phyloP scores from a whole-genome alignment of 1,284 basidiomycete species.

The Coniferiporia weirii region DNA sequence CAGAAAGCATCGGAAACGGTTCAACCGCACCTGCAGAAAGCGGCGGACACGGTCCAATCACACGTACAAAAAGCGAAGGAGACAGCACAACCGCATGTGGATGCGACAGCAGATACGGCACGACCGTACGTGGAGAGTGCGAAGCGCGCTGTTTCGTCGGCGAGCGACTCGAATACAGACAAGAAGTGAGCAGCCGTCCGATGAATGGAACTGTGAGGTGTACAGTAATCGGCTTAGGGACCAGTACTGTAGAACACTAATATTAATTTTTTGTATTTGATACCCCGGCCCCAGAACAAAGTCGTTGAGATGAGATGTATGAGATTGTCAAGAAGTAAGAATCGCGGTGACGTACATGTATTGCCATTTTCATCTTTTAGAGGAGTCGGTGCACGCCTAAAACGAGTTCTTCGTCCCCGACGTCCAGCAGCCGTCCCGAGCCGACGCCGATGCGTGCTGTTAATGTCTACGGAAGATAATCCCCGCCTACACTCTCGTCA shows the following conservation, averaged over 20 bases:
- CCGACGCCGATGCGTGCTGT: neutral
- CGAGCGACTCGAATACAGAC: neutral
- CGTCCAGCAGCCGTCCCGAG: neutral
- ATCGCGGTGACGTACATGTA: neutral
- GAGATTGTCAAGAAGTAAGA: neutral
- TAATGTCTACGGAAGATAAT: conserved; percentile 6
- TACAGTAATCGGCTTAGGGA: too few relatives aligned
- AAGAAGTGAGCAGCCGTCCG: neutral
- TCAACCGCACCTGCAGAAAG: conserved; percentile 32
- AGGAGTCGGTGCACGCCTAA: neutral
- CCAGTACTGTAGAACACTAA: too few relatives aligned
- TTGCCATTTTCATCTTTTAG: neutral
- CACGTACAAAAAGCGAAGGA: conserved; percentile 21
- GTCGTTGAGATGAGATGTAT: too few relatives aligned
- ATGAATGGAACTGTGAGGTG: too few relatives aligned
- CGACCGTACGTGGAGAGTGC: conserved; percentile 22
- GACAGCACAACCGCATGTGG: conserved; percentile 29
- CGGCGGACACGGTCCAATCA: conserved; percentile 24
- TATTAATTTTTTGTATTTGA: too few relatives aligned
- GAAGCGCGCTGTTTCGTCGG: conserved; percentile 2
- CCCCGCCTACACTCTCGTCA: conserved; percentile 1
- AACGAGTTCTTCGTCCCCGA: neutral
- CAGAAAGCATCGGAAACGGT: conserved; percentile 24
- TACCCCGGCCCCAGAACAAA: too few relatives aligned
- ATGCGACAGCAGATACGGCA: conserved; percentile 29